Conservation (phyloP, 2,329 filamentous ascomycete genomes). For the Talaromyces sp. region DNA sequence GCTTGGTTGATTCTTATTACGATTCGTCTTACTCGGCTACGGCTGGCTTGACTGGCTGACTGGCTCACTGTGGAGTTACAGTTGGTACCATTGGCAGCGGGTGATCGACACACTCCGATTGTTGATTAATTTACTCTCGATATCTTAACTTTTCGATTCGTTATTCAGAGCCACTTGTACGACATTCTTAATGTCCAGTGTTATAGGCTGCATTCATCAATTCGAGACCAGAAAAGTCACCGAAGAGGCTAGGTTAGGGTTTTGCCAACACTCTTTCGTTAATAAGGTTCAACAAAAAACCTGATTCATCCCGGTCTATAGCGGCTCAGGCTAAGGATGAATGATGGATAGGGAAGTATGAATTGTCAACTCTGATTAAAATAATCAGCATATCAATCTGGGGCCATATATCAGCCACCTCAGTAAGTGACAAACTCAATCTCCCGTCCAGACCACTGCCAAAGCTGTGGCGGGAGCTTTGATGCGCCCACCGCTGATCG, state of each 20-base stretch:
- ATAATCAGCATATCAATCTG: too few species aligned
- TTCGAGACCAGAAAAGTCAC: not conserved
- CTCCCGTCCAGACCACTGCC: not conserved
- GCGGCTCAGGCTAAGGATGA: too few species aligned
- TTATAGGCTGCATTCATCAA: not conserved
- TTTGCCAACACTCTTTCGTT: not conserved
- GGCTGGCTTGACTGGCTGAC: not conserved
- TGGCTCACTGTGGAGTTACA: not conserved
- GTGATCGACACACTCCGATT: slow-evolving; percentile 2
- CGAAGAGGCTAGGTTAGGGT: not conserved
- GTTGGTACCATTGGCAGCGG: slow-evolving; percentile 11
- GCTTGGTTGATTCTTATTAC: too few species aligned
- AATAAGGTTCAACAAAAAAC: not conserved
- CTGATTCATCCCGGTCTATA: slow-evolving; percentile 2
- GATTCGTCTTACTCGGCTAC: too few species aligned
- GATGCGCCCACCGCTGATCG: not conserved
- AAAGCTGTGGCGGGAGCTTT: not conserved
- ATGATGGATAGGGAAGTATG: not conserved
- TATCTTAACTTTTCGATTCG: not conserved
- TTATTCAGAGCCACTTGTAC: not conserved
- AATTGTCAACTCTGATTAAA: slow-evolving; percentile 5
- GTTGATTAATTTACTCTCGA: not conserved
- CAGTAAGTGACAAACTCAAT: not conserved
- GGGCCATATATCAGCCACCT: not conserved
- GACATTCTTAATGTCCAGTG: not conserved